A percentile compares a stretch with the other conserved stretches of the same genome.
Conservation (phyloP, 1,284 basidiomycete species). For the Heterobasidion annosum region DNA sequence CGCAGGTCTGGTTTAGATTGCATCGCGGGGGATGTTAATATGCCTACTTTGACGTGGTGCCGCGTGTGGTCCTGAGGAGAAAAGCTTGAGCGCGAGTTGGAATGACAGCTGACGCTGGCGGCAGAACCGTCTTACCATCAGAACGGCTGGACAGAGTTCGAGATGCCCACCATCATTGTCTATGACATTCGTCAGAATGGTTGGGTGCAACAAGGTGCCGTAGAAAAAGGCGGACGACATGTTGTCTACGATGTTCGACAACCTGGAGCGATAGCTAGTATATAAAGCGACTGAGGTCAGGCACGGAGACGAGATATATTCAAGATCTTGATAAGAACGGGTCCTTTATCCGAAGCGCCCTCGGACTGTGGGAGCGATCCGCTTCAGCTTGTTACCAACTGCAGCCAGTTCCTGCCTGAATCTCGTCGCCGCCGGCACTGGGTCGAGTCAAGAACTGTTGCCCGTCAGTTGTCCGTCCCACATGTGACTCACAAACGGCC, state of each 20-base stretch:
- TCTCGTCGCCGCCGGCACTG: too few relatives aligned
- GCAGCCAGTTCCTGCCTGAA: too few relatives aligned
- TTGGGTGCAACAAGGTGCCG: conserved; percentile 64
- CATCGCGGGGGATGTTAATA: background rate
- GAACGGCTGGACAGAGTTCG: conserved; percentile 43
- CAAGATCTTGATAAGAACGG: too few relatives aligned
- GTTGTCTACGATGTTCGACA: background rate
- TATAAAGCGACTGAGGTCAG: too few relatives aligned
- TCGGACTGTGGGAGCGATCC: too few relatives aligned
- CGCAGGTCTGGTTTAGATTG: background rate
- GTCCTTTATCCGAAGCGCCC: too few relatives aligned
- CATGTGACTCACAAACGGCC: too few relatives aligned
- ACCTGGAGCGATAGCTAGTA: too few relatives aligned
- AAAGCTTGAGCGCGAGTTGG: background rate
- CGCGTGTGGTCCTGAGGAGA: conserved; percentile 59
- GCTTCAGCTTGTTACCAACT: too few relatives aligned
- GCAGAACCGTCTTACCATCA: conserved; percentile 28
- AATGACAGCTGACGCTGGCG: background rate
- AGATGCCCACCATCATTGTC: conserved; percentile 47
- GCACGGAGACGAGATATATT: too few relatives aligned
- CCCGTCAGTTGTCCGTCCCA: too few relatives aligned
- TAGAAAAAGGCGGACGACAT: conserved; percentile 71
- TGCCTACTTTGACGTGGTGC: conserved; percentile 46
- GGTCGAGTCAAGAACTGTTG: too few relatives aligned
- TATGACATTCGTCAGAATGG: conserved; percentile 57